Evolutionary conservation across 106 monocot species (phyloP).

Genomic region (Dioscorea alata): DNA sequence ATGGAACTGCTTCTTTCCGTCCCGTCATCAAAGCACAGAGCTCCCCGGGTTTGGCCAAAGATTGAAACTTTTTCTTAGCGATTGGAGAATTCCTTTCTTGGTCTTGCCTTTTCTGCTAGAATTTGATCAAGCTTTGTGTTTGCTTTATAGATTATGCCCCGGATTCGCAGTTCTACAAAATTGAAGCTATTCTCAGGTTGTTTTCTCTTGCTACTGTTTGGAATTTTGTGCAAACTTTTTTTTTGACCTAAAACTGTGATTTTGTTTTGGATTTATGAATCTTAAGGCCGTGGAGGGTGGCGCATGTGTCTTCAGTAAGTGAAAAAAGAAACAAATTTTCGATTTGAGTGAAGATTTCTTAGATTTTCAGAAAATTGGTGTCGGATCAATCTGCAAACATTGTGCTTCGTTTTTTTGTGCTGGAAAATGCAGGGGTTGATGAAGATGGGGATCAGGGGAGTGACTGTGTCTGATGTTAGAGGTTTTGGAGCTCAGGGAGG

Average conservation of each 20-base stretch:
- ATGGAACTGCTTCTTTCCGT: neutral
- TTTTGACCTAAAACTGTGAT: too few relatives aligned
- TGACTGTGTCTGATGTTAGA: conserved; percentile 75
- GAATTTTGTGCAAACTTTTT: neutral
- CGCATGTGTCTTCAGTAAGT: conserved; percentile 82
- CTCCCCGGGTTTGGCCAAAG: conserved; percentile 6
- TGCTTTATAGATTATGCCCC: conserved; percentile 24
- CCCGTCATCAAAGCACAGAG: conserved; percentile 16
- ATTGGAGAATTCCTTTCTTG: too few relatives aligned
- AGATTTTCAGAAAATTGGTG: neutral
- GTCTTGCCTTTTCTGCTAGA: neutral
- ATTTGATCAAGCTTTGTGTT: neutral
- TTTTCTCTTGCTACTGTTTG: neutral
- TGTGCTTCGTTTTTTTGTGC: neutral
- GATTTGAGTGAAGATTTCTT: too few relatives aligned
- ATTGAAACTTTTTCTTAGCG: too few relatives aligned
- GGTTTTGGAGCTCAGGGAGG: conserved; percentile 92
- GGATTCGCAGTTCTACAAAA: conserved; percentile 52
- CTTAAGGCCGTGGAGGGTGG: conserved; percentile 67
- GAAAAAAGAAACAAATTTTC: neutral
- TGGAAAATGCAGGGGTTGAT: conserved; percentile 45
- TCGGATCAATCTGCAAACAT: neutral
- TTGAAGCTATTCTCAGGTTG: conserved; percentile 64
- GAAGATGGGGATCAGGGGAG: conserved; percentile 86
- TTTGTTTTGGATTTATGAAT: conserved; percentile 1